These are phyloP conservation scores for Erysimum cheiri DNA, from an alignment of 441 rosid species.

Conservation along the genomic window DNA sequence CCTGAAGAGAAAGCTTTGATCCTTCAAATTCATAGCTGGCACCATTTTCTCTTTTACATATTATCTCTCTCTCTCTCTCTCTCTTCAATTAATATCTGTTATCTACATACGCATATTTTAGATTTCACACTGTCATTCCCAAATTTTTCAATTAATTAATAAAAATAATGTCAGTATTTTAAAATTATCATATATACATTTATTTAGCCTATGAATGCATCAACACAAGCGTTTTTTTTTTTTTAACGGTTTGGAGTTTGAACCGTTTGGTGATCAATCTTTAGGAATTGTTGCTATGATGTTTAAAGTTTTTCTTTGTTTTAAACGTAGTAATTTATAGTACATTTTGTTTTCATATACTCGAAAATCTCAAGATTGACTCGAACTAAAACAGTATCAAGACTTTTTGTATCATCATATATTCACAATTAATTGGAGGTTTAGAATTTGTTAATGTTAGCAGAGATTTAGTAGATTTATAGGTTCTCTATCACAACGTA, in stretches of 20 bases:
- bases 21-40: conserved; percentile 87
- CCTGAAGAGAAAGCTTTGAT: conserved; percentile 70
- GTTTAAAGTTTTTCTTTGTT: too few relatives aligned
- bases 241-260: too few relatives aligned
- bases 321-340: neutral
- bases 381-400: too few relatives aligned
- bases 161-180: neutral
- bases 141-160: neutral
- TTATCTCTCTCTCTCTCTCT: conserved; percentile 14
- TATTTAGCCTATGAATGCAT: neutral
- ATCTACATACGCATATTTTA: conserved; percentile 16
- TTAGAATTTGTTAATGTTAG: neutral
- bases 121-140: conserved; percentile 31
- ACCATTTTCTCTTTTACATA: conserved; percentile 49
- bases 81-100: conserved; percentile 31
- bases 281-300: too few relatives aligned
- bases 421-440: neutral
- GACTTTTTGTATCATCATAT: neutral
- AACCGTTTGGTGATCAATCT: neutral
- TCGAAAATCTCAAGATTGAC: neutral
- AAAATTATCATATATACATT: neutral
- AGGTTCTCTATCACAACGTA: too few relatives aligned
- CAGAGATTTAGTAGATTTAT: neutral
- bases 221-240: neutral
- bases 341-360: neutral